Conservation (phyloP, 2,329 filamentous ascomycete genomes). For the Myotisia sp. region DNA sequence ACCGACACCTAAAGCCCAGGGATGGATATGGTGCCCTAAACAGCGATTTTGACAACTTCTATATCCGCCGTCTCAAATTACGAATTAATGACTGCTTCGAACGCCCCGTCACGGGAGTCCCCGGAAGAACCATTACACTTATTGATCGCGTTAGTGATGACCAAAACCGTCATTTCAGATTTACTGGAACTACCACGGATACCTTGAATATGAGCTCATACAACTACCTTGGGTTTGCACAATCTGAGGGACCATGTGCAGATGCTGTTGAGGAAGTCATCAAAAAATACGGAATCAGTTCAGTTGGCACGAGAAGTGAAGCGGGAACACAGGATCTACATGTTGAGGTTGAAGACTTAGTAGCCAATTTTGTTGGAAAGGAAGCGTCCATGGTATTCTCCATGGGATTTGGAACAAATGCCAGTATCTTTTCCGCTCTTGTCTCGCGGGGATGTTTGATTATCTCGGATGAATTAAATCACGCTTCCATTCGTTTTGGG, state of each 20-base stretch:
- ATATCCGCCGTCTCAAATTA: constrained; percentile 80
- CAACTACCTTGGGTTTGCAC: constrained; percentile 96
- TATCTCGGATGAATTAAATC: constrained; percentile 94
- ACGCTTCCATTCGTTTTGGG: constrained; percentile 91
- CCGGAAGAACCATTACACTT: constrained; percentile 83
- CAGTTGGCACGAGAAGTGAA: constrained; percentile 69
- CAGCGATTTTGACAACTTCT: constrained; percentile 98
- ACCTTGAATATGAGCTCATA: constrained; percentile 98
- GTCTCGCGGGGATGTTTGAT: constrained; percentile 87
- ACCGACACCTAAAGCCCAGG: constrained; percentile 64
- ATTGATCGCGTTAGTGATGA: constrained; percentile 83
- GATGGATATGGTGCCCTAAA: constrained; percentile 93
- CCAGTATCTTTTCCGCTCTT: constrained; percentile 79
- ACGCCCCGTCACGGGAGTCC: constrained; percentile 80
- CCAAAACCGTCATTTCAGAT: constrained; percentile 78
- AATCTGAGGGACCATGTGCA: constrained; percentile 91
- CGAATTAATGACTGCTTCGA: constrained; percentile 96
- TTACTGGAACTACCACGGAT: constrained; percentile 81
- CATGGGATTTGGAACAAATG: constrained; percentile 97
- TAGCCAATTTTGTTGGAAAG: constrained; percentile 88
- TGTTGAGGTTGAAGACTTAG: constrained; percentile 73
- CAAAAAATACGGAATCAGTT: constrained; percentile 70
- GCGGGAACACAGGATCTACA: constrained; percentile 77
- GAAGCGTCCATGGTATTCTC: constrained; percentile 92
- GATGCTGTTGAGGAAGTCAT: constrained; percentile 80